phyloP scores from a whole-genome alignment of 257 asterid species.

The Perilla frutescens region DNA sequence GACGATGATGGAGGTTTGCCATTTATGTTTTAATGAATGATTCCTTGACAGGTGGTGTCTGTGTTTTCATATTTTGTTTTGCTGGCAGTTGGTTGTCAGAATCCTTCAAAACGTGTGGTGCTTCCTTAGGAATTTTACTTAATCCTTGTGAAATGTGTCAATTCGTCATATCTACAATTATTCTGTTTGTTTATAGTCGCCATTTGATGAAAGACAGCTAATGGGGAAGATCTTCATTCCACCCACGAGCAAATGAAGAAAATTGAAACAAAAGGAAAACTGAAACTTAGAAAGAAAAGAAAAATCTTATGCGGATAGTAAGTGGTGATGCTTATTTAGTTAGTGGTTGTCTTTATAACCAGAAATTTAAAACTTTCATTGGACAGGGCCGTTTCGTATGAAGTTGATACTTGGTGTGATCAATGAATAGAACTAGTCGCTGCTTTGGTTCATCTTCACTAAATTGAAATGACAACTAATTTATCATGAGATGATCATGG shows the following conservation, averaged over 20 bases:
- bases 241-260: not conserved
- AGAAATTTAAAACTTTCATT: not conserved
- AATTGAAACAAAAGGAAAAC: not conserved
- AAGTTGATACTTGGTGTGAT: not conserved
- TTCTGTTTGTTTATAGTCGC: slow-evolving; percentile 8
- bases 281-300: not conserved
- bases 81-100: not conserved
- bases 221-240: not conserved
- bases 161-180: not conserved
- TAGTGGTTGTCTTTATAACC: not conserved
- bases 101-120: not conserved
- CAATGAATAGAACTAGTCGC: not conserved
- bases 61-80: not conserved
- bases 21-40: not conserved
- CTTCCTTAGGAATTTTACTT: not conserved
- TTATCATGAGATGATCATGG: not conserved
- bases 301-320: not conserved
- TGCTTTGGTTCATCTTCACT: not conserved
- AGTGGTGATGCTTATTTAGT: too few species aligned
- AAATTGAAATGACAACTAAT: not conserved
- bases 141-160: not conserved
- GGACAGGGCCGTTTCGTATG: not conserved
- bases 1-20: not conserved
- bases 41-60: not conserved
- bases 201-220: not conserved